Evolutionary conservation across 495 filamentous ascomycete species (phyloP), one percentile per base, ranked within the genome.

Genomic region (Choiromyces venosus): DNA sequence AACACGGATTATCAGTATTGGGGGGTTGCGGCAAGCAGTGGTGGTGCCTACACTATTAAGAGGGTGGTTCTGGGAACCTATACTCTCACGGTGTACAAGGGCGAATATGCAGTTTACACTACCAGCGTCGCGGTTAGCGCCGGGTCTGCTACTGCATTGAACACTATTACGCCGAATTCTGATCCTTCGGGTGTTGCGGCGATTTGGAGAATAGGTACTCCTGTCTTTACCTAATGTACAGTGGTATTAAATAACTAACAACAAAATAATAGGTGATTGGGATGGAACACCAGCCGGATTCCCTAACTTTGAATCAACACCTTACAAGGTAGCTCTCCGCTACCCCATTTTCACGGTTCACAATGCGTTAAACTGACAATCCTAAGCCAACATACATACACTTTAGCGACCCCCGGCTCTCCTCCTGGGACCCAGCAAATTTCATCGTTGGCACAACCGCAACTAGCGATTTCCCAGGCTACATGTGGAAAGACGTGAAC

Each of bases 261-360:
- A 29, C 36, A 0, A 14, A 37, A 29, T 52, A 33, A 70, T 80
- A 37, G 72, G 81, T 69, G 79, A 82, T 68, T 82, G 78, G 73
- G 82, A 82, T 66, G 81, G 81, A 19, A 80, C 78, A 44, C 79
- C 81, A 0, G 76, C 74, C 68, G 79, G 78, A 21, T 82, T 83
- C 79, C 66, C 81, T n/a, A 83, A 83, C 56, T 79, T 81, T 19
- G 82, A 74, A 38, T 78, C 78, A 18, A 79, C 80, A 40, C 70
- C 75, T 29, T 81, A 77, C 52, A 69, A 73, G 73, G 70, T 75
- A 65, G 18, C 9, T 42, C 7, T 2, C 39, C 21, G 8, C 33
- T 18, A 16, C 38, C 33, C 19, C 29, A 42, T 8, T 35, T 21
- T 19, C 35, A 10, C 44, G 29, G 37, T 36, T 40, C 37, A 5